Base-by-base conservation (phyloP, 495 filamentous ascomycete genomes). In the Pyrenula massariospora region DNA sequence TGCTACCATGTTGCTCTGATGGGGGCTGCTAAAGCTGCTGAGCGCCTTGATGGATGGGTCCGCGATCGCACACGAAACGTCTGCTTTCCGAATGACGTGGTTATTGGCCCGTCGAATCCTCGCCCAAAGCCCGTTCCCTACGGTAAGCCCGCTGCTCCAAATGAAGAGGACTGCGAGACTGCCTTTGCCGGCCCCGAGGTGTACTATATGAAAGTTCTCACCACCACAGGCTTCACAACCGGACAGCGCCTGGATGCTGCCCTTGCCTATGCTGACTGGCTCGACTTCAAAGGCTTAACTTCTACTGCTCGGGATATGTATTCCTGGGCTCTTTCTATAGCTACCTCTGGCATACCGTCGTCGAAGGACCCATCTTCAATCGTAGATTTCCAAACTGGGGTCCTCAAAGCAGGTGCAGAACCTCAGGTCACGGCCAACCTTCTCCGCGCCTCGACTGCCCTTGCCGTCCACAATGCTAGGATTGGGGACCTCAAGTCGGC, bases 1-100 rank as follows among this genome's bases (percentile, higher is more conserved):
- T 87, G 89, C 0, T 96, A 96, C 63, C 90, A 82, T 67, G 79
- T 91, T 60, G 77, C 82, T 20, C 67, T 95, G 22, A 87, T 95
- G 83, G 77, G 84, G 10, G 77, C 77, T 57, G 90, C 85, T 0
- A 82, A 81, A 58, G 81, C 84, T 1, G 85, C 89, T 2, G 91
- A 95, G 72, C 82, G 87, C 58, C 69, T 91, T 21, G 89, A 94
- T 52, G 86, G 85, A 11, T 87, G 83, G 76, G 75, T 92, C 47
- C 67, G 72, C 24, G 88, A 94, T 66, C 82, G 71, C 48, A 84
- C 78, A 42, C 75, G 83, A 58, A 73, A 76, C 22, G 69, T 85
- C 11, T 76, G 81, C 19, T 89, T 88, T 49, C 84, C 88, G 1
- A 73, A 74, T 15, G 81, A 88, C 22, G 76, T 83, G 51, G 79